Evolutionary conservation across 2,329 filamentous ascomycete species (phyloP), one percentile per base, ranked within the genome.

Genomic region (Cercospora brassicicola): DNA sequence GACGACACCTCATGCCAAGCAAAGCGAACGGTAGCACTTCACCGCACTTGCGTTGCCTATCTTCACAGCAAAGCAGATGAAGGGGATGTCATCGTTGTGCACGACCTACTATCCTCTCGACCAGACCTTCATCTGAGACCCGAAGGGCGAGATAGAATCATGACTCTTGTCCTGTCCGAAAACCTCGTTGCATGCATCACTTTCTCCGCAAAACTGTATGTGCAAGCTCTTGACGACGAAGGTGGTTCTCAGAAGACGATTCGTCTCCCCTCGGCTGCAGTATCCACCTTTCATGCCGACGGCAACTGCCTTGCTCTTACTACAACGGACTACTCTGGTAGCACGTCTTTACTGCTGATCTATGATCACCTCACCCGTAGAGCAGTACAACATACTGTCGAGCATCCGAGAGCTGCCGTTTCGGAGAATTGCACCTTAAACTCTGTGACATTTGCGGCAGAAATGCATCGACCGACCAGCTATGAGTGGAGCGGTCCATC

Each of bases 111-210:
- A 13, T 48, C 56, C 9, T 59, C 13, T 62, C 9, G 10, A 31
- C 13, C 11, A 30, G 5, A 56, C 30, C 4, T 63, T 23, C 7
- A 30, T 67, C 9, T 63, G 20, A 10, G 64, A 68, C 26, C 63
- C 30, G 69, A 64, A 26, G 72, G 65, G 9, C 61, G 72, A 23
- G 72, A 72, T 30, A 60, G 51, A 6, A 67, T 73, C 51, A 70
- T 57, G 64, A 10, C 7, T 18, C 31, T 72, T 6, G 45, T 57
- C 5, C 55, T 73, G 59, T 67, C 69, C 10, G 51, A 59, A 11
- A 53, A 65, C 0, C 10, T 71, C 15, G n/a, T 73, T 15, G 67
- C 67, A 5, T 71, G 71, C 51, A 51, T 62, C 11, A 70, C 61
- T 6, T 65, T 59, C 39, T 20, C 53, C 13, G 72, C 65, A 13